These are phyloP conservation scores for Cronartium quercuum DNA, from an alignment of 1,284 basidiomycete genomes.

Conservation along the genomic window DNA sequence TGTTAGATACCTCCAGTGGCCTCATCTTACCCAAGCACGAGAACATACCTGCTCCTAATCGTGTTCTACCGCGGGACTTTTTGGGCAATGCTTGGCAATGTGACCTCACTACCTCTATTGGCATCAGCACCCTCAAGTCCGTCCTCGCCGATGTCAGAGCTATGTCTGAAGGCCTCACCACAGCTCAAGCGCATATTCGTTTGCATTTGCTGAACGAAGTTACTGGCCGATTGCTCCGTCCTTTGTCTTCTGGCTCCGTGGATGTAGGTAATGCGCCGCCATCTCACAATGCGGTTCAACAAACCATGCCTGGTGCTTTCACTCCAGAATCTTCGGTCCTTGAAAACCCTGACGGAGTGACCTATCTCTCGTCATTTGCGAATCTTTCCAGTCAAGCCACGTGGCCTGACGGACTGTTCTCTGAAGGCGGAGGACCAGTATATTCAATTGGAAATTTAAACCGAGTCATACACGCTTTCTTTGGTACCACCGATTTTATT, in stretches of 20 bases:
- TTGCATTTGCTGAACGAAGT: constrained; percentile 3
- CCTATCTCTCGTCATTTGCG: not conserved
- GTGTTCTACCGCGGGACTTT: constrained; percentile 8
- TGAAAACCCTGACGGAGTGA: not conserved
- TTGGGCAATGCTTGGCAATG: constrained; percentile 16
- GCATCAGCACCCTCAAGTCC: constrained; percentile 9
- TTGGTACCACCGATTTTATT: not conserved
- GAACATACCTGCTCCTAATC: not conserved
- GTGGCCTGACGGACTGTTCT: not conserved
- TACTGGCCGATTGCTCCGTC: not conserved
- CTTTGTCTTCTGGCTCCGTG: not conserved
- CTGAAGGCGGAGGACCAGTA: not conserved
- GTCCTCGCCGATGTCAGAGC: not conserved
- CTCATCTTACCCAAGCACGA: constrained; percentile 9
- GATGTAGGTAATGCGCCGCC: not conserved
- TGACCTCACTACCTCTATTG: constrained; percentile 7
- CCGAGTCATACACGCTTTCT: not conserved
- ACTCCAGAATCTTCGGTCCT: not conserved
- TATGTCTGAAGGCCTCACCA: not conserved
- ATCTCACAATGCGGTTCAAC: not conserved
- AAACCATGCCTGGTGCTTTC: not conserved
- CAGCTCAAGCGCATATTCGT: not conserved
- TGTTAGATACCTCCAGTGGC: constrained; percentile 10
- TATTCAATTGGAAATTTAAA: constrained; percentile 5
- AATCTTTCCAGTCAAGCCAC: not conserved